These are phyloP conservation scores for Cyclotella cryptica DNA, from an alignment of 108 stramenopile species.

Conservation along the genomic window DNA sequence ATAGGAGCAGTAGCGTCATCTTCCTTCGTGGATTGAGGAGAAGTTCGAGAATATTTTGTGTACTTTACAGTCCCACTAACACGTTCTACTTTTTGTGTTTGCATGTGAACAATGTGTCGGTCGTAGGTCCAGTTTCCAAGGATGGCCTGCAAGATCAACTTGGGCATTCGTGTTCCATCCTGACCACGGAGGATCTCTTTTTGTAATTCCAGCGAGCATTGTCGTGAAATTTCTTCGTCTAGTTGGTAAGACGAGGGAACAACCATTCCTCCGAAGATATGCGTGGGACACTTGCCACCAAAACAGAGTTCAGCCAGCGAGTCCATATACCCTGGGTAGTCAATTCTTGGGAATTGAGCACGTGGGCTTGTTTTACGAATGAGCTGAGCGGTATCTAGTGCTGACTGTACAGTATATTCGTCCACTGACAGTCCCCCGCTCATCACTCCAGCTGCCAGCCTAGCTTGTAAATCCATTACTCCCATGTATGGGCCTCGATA, in stretches of 20 bases:
- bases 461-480: constrained; percentile 71
- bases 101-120: constrained; percentile 64
- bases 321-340: constrained; percentile 70
- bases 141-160: constrained; percentile 55
- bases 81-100: constrained; percentile 34
- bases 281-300: constrained; percentile 25
- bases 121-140: constrained; percentile 70
- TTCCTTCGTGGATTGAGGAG: neutral
- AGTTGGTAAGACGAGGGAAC: constrained; percentile 67
- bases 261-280: constrained; percentile 50
- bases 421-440: constrained; percentile 45
- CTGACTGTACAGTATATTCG: constrained; percentile 30
- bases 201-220: constrained; percentile 34
- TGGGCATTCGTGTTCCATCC: constrained; percentile 60
- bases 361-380: constrained; percentile 57
- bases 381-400: constrained; percentile 41
- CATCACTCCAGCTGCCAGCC: constrained; percentile 53
- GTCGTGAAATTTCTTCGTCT: constrained; percentile 34
- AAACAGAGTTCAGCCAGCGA: constrained; percentile 43
- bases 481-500: constrained; percentile 80
- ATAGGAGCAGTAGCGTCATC: neutral
- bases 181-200: constrained; percentile 44
- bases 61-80: constrained; percentile 51
- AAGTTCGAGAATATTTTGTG: constrained; percentile 36
- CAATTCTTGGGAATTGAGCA: constrained; percentile 74